Base-by-base conservation (phyloP, 495 filamentous ascomycete species). In the Talaromyces nanjingensis region DNA sequence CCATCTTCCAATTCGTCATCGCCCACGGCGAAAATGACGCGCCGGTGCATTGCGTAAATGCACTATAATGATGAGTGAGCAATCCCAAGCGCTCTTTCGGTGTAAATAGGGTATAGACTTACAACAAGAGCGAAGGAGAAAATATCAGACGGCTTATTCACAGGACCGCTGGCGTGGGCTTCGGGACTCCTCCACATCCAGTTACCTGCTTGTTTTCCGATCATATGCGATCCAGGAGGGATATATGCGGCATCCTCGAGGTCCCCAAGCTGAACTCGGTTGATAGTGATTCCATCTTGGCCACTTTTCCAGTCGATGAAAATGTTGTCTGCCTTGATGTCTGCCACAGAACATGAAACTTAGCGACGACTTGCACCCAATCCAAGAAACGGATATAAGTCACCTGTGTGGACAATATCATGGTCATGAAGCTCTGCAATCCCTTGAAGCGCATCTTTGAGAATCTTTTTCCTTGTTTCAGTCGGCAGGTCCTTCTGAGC, bases 321-420 rank as follows among this genome's bases (percentile, higher is more conserved):
- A 37, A 75, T 65, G 59, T 73, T 75, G 62, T 75, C 68, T 22
- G 70, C 64, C 67, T 73, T 73, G 22, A 75, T 71, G 67, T 72
- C 73, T 72, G 42, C 14, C 29, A 61, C 29, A 29, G 29, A 42
- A 25, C 8, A 47, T 47, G 63, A 34, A 64, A 53, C 18, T 27
- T 25, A 68, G 20, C 14, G 47, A 33, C 18, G n/a, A 9, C 39
- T 54, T 63, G 47, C 54, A 70, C 67, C 67, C 60, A 60, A 57
- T 34, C 52, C 52, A 14, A 55, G 22, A 55, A 55, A 29, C 25
- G 22, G 52, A 55, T 24, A 55, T 8, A 55, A 52, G 39, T 60
- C 65, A 77, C 78, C 78, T 59, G 71, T 73, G 68, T 82, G 79
- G 29, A 79, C 77, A 63, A 82, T 78, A 65, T 82, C 75, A 65